Base-by-base conservation (phyloP, 768 basidiomycete genomes). In the Boletus speciosus region DNA sequence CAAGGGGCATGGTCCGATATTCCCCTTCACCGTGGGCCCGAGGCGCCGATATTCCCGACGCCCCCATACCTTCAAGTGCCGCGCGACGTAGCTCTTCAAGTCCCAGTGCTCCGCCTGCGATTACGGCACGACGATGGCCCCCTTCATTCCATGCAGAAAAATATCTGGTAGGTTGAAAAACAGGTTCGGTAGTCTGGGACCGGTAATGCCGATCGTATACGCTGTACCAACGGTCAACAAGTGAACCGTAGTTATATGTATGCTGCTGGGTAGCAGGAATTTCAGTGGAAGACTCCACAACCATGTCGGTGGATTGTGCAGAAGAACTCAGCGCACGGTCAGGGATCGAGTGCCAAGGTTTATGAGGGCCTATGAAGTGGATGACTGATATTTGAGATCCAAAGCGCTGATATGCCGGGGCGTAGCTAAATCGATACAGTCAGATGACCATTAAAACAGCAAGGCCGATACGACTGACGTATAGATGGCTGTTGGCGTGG, bases 401-500 rank as follows among this genome's bases (percentile, higher is more conserved):
- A 65, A 89, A 98, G 38, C 95, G 89, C 68, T 89, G 86, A 70
- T 97, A 98, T 12, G 97, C 97, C 53, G 97, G 97, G 6, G 94
- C 93, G 74, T 98, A 99, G 48, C 92, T 95, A 55, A 51, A 51
- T 40, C 60, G 63, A 61, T 52, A 51, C 46, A 32, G 59, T 63
- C 59, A 69, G 67, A 54, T 63, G 56, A 60, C 56, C 44, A 63
- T 58, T 64, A 57, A 66, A 55, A 66, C 49, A 49, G 52, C 54
- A 19, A 66, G 60, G 53, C 52, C 43, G 25, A 45, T 51, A 57
- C 52, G 34, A 83, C 90, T 78, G 65, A 95, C 88, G 92, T 94
- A 76, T 98, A 98, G 50, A 88, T 93, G 54, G 96, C 93, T 14
- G 93, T 93, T 16, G 97, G 97, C 3, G 97, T 98, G 15, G 95